These are phyloP conservation scores for Erigeron philadelphicus DNA, from an alignment of 140 eudicot species.

Conservation along the genomic window DNA sequence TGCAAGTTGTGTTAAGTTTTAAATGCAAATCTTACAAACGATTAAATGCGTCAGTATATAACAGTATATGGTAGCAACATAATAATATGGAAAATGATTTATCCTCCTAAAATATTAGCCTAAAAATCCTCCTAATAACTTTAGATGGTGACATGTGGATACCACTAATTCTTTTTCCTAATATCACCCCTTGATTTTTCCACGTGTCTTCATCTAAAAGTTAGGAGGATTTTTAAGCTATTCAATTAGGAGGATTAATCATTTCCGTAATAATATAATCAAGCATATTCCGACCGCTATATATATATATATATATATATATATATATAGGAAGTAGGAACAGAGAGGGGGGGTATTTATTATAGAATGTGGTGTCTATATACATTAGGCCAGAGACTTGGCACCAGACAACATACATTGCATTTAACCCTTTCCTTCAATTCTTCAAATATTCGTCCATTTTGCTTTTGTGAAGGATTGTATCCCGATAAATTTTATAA, in stretches of 20 bases:
- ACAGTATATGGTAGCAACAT: not conserved
- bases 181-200: no score
- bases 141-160: no score
- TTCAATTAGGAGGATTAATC: no score
- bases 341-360: constrained; percentile 13
- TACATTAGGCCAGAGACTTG: constrained; percentile 25
- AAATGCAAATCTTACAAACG: not conserved
- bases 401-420: constrained; percentile 11
- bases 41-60: not conserved
- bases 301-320: not conserved
- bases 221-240: no score
- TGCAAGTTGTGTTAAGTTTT: no score
- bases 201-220: no score
- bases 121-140: no score
- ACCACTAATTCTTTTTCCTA: no score
- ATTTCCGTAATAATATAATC: not conserved
- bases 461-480: not conserved
- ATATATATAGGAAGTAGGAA: not conserved
- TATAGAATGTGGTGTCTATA: constrained; percentile 10
- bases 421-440: constrained; percentile 11
- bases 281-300: not conserved
- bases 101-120: no score
- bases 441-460: constrained; percentile 18
- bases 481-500: no score
- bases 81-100: no score